A percentile compares a stretch with the other conserved stretches of the same genome.
Conservation (phyloP, 768 basidiomycete genomes). For the Lactifluus echinatus region DNA sequence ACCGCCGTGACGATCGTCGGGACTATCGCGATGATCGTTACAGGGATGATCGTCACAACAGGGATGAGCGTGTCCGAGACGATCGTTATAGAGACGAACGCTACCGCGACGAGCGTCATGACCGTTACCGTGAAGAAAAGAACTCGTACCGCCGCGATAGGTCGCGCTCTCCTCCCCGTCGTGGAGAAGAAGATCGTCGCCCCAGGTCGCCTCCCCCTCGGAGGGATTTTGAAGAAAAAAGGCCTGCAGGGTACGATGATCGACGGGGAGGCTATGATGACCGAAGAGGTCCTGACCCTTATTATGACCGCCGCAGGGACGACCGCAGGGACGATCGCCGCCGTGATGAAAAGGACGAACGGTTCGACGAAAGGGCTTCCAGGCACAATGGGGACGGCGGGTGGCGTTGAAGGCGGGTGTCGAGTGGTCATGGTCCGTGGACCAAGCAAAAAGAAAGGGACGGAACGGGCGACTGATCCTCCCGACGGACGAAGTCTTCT, state of each 20-base stretch:
- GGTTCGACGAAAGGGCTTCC: constrained; percentile 62
- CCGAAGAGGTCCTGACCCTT: constrained; percentile 74
- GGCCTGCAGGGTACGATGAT: constrained; percentile 90
- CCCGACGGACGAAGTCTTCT: constrained; percentile 19
- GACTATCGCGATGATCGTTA: constrained; percentile 43
- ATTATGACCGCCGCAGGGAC: constrained; percentile 85
- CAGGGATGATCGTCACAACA: constrained; percentile 21
- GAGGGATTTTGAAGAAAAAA: constrained; percentile 78
- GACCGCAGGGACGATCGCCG: constrained; percentile 66
- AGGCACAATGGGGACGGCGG: constrained; percentile 74
- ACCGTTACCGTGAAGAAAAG: constrained; percentile 38
- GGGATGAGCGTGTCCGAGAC: constrained; percentile 22
- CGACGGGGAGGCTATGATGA: constrained; percentile 78
- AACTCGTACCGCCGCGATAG: constrained; percentile 60
- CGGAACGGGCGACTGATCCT: constrained; percentile 19
- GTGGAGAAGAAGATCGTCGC: constrained; percentile 69
- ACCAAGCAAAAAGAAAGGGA: constrained; percentile 18
- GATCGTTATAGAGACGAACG: constrained; percentile 57
- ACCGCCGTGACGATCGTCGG: constrained; percentile 66
- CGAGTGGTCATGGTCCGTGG: constrained; percentile 16
- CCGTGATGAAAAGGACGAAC: constrained; percentile 79
- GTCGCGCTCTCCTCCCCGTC: constrained; percentile 67
- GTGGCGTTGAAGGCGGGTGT: constrained; percentile 52
- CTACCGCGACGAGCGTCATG: constrained; percentile 31
- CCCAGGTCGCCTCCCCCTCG: constrained; percentile 75